phyloP scores from a whole-genome alignment of 1,139 yeast species.

The Wickerhamiella pararugosa region DNA sequence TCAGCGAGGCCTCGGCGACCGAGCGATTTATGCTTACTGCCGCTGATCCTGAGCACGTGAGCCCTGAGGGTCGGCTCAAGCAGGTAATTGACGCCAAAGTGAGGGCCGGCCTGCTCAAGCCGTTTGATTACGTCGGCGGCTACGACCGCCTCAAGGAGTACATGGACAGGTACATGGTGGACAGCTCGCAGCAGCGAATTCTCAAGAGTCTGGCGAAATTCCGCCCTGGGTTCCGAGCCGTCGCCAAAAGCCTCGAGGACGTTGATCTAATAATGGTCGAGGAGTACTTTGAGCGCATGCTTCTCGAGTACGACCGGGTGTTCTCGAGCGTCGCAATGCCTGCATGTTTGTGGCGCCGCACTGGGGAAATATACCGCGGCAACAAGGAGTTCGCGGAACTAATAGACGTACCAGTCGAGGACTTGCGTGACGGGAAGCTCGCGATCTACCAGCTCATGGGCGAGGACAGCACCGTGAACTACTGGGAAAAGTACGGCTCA shows the following conservation, averaged over 20 bases:
- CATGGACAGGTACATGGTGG: slow-evolving; percentile 89
- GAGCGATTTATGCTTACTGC: slow-evolving; percentile 93
- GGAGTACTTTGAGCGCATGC: slow-evolving; percentile 87
- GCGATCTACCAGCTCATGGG: slow-evolving; percentile 92
- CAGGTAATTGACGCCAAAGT: slow-evolving; percentile 93
- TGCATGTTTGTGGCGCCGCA: slow-evolving; percentile 93
- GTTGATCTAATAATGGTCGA: slow-evolving; percentile 87
- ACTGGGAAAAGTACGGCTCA: slow-evolving; percentile 96
- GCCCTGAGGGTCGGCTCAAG: slow-evolving; percentile 86
- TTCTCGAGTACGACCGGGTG: slow-evolving; percentile 85
- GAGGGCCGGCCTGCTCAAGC: slow-evolving; percentile 85
- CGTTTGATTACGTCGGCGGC: slow-evolving; percentile 88
- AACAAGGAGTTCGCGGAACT: slow-evolving; percentile 92
- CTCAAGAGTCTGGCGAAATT: slow-evolving; percentile 73
- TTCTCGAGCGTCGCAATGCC: slow-evolving; percentile 97
- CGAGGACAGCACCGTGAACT: slow-evolving; percentile 94
- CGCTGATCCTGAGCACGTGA: slow-evolving; percentile 90
- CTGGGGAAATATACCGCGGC: slow-evolving; percentile 92
- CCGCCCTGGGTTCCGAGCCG: slow-evolving; percentile 88
- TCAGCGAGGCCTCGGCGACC: slow-evolving; percentile 5
- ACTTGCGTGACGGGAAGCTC: slow-evolving; percentile 77
- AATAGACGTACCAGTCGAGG: slow-evolving; percentile 87
- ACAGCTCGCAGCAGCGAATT: slow-evolving; percentile 73
- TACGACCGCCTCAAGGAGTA: slow-evolving; percentile 79
- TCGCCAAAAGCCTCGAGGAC: slow-evolving; percentile 80